Evolutionary conservation across 305 asterid species (phyloP), one percentile per base, ranked within the genome.

Genomic region (Solanum aculeatissimum): DNA sequence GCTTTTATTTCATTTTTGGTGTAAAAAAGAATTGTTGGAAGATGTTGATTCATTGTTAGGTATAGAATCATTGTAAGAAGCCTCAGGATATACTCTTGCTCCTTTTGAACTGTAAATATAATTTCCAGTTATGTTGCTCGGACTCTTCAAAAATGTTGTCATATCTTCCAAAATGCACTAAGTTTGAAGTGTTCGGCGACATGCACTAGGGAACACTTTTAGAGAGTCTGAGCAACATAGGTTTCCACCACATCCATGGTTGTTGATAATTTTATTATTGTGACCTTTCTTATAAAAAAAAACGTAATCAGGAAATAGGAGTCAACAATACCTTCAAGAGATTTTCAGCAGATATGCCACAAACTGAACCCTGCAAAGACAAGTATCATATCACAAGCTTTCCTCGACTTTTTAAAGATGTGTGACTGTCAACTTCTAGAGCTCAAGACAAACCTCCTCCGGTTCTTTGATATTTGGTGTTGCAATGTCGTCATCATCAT

Each of bases 301-400:
- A 32, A 35, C 38, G 0, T 35, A 2, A 68, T 68, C 77, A 13
- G 40, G 18, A 63, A 65, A 65, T 11, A 21, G 38, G 57, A 43
- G 55, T 72, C 40, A 72, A 72, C 21, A 72, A 3, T 72, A 96
- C 99, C 99, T 93, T 96, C 49, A 96, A 95, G 89, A 96, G 98
- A 92, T 95, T 96, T 89, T 95, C 97, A 12, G 99, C 98, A 54
- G 92, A 90, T 87, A 93, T 65, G 84, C 86, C 86, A 72, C 21
- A 43, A 72, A 21, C 57, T 38, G 78, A 72, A 85, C 86, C 84
- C 69, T 85, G 85, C 79, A 87, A 69, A 85, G 87, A 86, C 87
- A 82, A 90, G 98, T 91, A 93, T 70, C 18, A 40, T 5, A 71
- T 71, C 80, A 71, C 80, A 14, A 43, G 80, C 0, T 71, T 57